These are phyloP conservation scores for Cyclotella cryptica DNA, from an alignment of 108 stramenopile species.

Conservation along the genomic window DNA sequence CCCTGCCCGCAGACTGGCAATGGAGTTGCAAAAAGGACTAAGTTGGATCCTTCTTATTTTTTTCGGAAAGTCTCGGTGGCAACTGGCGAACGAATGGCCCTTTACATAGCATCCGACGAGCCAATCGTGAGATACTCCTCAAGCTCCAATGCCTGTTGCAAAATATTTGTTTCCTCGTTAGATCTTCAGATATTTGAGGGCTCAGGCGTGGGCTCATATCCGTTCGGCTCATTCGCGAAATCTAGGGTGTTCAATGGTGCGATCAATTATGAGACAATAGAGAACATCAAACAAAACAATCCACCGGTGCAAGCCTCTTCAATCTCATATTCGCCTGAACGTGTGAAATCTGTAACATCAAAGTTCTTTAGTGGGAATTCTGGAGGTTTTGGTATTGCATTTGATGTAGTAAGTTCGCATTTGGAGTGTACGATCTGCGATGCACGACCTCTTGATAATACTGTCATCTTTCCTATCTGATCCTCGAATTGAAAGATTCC, in stretches of 20 bases:
- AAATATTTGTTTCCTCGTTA: slow-evolving; percentile 13
- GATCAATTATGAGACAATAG: slow-evolving; percentile 3
- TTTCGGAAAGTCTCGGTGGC: slow-evolving; percentile 2
- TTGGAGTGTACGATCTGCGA: not conserved
- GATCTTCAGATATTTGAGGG: slow-evolving; percentile 30
- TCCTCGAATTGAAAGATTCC: slow-evolving; percentile 11
- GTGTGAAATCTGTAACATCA: slow-evolving; percentile 3
- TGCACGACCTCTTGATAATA: not conserved
- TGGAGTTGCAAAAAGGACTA: slow-evolving; percentile 1
- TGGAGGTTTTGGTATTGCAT: slow-evolving; percentile 19
- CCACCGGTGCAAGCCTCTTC: not conserved
- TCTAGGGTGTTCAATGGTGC: slow-evolving; percentile 28
- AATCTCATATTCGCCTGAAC: not conserved
- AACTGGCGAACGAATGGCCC: slow-evolving; percentile 13
- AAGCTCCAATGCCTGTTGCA: slow-evolving; percentile 17
- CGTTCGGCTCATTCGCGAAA: slow-evolving; percentile 8
- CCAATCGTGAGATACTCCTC: slow-evolving; percentile 24
- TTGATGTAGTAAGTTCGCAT: slow-evolving; percentile 16
- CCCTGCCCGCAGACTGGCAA: not conserved
- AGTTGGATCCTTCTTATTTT: not conserved
- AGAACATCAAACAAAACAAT: not conserved
- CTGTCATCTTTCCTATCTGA: not conserved
- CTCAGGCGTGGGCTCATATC: slow-evolving; percentile 17
- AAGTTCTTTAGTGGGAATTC: slow-evolving; percentile 21
- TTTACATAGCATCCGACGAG: slow-evolving; percentile 20